Percentiles rank a stretch among this genome's conserved stretches.
phyloP scores from a whole-genome alignment of 305 asterid genomes.

The Solanum hybrid region DNA sequence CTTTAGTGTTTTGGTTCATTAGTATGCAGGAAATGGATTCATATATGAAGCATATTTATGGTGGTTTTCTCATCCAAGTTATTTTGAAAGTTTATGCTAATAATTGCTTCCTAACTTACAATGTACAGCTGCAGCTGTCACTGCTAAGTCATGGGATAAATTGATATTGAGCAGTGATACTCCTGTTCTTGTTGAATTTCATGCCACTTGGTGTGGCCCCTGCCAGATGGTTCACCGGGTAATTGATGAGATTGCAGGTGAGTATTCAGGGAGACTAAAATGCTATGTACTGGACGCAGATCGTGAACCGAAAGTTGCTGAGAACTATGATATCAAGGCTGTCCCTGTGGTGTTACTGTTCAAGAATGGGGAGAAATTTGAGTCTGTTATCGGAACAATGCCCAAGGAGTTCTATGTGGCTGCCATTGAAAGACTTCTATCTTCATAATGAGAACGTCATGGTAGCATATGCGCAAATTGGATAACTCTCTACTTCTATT shows the following conservation, averaged over 20 bases:
- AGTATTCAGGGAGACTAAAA: constrained; percentile 66
- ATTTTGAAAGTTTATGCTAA: not conserved
- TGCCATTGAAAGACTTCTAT: constrained; percentile 69
- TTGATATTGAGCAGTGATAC: constrained; percentile 42
- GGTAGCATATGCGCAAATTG: not conserved
- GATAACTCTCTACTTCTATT: not conserved
- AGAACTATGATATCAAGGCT: constrained; percentile 65
- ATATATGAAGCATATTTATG: not conserved
- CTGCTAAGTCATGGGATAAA: constrained; percentile 68
- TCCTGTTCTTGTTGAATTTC: constrained; percentile 79
- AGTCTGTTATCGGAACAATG: constrained; percentile 74
- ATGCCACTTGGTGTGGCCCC: constrained; percentile 93
- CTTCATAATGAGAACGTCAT: constrained; percentile 12
- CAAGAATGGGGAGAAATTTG: constrained; percentile 61
- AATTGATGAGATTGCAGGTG: constrained; percentile 66
- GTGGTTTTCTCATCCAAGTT: not conserved
- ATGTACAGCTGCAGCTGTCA: constrained; percentile 49
- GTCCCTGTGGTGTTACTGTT: constrained; percentile 83
- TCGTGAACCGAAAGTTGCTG: constrained; percentile 47
- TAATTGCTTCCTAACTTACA: constrained; percentile 1
- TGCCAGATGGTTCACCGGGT: constrained; percentile 91
- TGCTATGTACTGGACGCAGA: constrained; percentile 69
- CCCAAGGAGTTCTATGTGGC: constrained; percentile 79
- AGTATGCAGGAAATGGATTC: not conserved
- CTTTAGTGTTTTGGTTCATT: not conserved